A percentile compares a stretch with the other conserved stretches of the same genome.
Conservation (phyloP, 2,329 filamentous ascomycete species). For the Albophoma yamanashiensis region DNA sequence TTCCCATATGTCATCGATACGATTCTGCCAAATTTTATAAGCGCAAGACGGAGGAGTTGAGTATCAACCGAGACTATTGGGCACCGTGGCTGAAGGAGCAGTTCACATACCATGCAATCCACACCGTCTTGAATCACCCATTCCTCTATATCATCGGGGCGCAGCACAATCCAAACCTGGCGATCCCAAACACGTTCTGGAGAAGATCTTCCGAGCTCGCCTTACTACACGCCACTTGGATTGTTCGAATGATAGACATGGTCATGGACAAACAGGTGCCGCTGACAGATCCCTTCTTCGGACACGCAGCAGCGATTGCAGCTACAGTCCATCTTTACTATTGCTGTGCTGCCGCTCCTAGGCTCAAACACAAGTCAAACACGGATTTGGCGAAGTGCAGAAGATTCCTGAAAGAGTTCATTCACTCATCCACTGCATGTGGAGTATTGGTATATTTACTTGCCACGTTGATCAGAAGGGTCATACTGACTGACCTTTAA, state of each 20-base stretch:
- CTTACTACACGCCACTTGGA: slow-evolving; percentile 40
- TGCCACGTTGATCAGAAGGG: not conserved
- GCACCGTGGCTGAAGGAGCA: slow-evolving; percentile 41
- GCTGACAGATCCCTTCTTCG: slow-evolving; percentile 40
- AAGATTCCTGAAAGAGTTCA: slow-evolving; percentile 35
- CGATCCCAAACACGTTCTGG: slow-evolving; percentile 45
- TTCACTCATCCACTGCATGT: slow-evolving; percentile 35
- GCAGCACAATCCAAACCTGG: slow-evolving; percentile 38
- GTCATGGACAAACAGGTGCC: slow-evolving; percentile 36
- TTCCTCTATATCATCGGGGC: slow-evolving; percentile 42
- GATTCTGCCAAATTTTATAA: slow-evolving; percentile 42
- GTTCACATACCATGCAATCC: slow-evolving; percentile 41
- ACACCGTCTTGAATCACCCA: slow-evolving; percentile 40
- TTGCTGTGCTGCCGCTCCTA: slow-evolving; percentile 36
- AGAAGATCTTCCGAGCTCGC: slow-evolving; percentile 38
- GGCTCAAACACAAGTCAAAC: slow-evolving; percentile 39
- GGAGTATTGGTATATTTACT: slow-evolving; percentile 26
- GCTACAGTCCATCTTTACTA: slow-evolving; percentile 43
- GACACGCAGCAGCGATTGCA: slow-evolving; percentile 38
- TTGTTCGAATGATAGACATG: slow-evolving; percentile 44
- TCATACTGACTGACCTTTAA: not conserved
- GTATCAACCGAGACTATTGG: slow-evolving; percentile 36
- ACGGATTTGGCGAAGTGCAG: slow-evolving; percentile 40
- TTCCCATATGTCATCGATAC: slow-evolving; percentile 39
- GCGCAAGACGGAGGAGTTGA: slow-evolving; percentile 33